phyloP scores from a whole-genome alignment of 305 asterid species.

The Striga hermonthica region DNA sequence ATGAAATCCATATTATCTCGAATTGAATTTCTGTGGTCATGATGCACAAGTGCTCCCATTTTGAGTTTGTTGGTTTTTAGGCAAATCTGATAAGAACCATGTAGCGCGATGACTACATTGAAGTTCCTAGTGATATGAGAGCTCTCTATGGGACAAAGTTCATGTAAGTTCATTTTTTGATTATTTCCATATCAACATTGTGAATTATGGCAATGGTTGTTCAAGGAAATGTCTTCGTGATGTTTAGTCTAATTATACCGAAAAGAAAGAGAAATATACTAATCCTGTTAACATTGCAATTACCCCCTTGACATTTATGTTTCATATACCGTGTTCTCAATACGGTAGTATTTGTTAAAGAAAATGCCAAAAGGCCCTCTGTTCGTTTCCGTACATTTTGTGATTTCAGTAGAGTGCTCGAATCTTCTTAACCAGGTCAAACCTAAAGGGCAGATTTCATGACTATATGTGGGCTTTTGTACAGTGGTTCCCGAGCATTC shows the following conservation, averaged over 20 bases:
- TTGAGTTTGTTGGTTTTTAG: constrained; percentile 20
- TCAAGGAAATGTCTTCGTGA: too few species aligned
- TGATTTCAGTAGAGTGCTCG: too few species aligned
- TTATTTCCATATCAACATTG: not conserved
- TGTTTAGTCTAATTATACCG: not conserved
- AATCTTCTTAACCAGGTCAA: not conserved
- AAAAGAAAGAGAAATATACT: not conserved
- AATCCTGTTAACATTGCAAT: too few species aligned
- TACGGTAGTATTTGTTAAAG: too few species aligned
- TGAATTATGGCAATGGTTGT: too few species aligned
- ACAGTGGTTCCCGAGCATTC: not conserved
- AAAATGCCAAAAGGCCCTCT: too few species aligned
- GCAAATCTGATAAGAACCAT: not conserved
- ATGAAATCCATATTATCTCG: constrained; percentile 39
- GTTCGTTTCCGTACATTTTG: too few species aligned
- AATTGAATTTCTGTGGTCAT: constrained; percentile 25
- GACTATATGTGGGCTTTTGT: not conserved
- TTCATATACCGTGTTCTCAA: too few species aligned
- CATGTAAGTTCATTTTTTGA: constrained; percentile 30
- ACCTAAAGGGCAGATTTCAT: not conserved
- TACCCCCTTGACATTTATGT: too few species aligned
- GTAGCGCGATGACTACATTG: constrained; percentile 18
- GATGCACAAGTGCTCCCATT: constrained; percentile 5
- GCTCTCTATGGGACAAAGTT: constrained; percentile 11
- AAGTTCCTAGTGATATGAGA: constrained; percentile 27